phyloP scores from a whole-genome alignment of 225 moss, liverwort and hornwort genomes.

The Sphagnum contortum region DNA sequence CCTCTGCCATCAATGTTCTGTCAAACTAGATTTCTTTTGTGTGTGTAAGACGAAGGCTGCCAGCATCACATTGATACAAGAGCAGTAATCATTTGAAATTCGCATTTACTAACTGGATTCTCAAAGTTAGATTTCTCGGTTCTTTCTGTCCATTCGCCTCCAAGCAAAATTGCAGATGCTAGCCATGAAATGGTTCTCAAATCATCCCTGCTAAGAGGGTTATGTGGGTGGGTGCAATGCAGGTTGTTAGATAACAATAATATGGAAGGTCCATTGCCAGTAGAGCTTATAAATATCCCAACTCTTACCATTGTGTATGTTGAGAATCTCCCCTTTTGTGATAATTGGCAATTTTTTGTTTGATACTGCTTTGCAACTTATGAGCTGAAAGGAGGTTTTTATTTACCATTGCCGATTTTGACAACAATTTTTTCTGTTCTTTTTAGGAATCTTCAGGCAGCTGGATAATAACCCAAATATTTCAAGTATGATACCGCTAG shows the following conservation, averaged over 20 bases:
- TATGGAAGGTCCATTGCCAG: constrained; percentile 39
- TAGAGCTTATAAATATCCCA: constrained; percentile 21
- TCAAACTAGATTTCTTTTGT: neutral
- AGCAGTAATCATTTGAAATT: too few relatives aligned
- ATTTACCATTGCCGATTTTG: too few relatives aligned
- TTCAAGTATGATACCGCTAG: constrained; percentile 18
- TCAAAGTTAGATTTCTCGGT: too few relatives aligned
- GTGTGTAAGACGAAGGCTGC: neutral
- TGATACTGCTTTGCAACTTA: neutral
- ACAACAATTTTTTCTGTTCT: too few relatives aligned
- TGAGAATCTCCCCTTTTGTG: too few relatives aligned
- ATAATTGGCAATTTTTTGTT: neutral
- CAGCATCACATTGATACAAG: too few relatives aligned
- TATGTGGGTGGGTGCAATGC: neutral
- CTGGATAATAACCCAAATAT: constrained; percentile 54
- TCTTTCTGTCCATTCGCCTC: too few relatives aligned
- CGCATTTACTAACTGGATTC: too few relatives aligned
- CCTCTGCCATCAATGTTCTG: neutral
- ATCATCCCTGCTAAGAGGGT: too few relatives aligned
- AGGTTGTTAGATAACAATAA: constrained; percentile 49
- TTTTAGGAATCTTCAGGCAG: constrained; percentile 30
- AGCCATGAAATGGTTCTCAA: too few relatives aligned
- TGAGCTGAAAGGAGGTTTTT: too few relatives aligned
- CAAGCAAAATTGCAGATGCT: too few relatives aligned
- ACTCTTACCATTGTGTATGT: constrained; percentile 56